These are phyloP conservation scores for Arthromyces matolae DNA, from an alignment of 768 basidiomycete genomes.

Conservation along the genomic window DNA sequence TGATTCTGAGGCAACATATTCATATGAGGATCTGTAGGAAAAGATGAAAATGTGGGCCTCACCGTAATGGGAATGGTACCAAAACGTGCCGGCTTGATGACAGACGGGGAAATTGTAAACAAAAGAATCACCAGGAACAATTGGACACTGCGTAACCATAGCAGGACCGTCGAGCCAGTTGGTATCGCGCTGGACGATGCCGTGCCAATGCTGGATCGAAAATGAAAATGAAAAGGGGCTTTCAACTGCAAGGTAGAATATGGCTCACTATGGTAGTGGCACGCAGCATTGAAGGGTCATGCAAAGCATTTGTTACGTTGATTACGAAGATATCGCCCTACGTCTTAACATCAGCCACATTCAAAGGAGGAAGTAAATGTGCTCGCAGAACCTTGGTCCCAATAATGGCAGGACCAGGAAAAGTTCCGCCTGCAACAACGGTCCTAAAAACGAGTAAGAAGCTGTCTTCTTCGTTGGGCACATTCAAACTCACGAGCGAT, in stretches of 20 bases:
- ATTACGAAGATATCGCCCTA: neutral
- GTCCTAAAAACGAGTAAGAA: neutral
- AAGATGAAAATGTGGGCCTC: neutral
- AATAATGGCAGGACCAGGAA: neutral
- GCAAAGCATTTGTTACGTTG: neutral
- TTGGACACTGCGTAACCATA: no score
- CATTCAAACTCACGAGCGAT: neutral
- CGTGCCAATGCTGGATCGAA: neutral
- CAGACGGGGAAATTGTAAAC: neutral
- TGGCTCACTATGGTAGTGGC: neutral
- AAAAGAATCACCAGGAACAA: neutral
- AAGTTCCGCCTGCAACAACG: neutral
- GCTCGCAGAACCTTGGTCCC: neutral
- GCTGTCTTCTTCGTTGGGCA: no score
- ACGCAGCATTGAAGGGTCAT: neutral
- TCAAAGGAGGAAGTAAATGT: neutral
- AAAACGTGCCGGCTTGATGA: neutral
- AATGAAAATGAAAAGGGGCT: neutral
- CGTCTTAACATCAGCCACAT: neutral
- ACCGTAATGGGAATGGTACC: slow-evolving; percentile 4
- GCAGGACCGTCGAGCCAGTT: neutral
- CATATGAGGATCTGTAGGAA: neutral
- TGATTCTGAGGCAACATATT: neutral
- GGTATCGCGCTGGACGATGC: neutral
- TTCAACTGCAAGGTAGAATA: neutral